Evolutionary conservation across 495 filamentous ascomycete genomes (phyloP).

Genomic region (Neurospora terricola): DNA sequence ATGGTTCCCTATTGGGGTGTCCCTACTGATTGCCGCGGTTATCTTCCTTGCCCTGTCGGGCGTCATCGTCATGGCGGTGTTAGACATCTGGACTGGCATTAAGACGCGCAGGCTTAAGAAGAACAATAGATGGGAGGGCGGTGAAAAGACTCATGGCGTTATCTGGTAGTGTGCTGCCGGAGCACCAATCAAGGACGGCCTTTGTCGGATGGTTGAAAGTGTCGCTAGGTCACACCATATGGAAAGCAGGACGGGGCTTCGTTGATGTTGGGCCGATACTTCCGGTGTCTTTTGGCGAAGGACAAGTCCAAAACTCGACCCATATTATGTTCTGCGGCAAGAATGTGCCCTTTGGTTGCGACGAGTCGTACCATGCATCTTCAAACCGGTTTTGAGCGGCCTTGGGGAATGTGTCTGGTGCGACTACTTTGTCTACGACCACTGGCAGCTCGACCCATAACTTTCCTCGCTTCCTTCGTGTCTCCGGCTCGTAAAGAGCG

Average conservation of each 20-base stretch:
- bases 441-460: background rate
- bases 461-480: background rate
- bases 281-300: background rate
- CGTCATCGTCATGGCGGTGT: constrained; percentile 10
- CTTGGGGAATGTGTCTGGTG: too few species aligned
- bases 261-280: background rate
- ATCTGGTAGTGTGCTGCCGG: constrained; percentile 10
- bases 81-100: constrained; percentile 11
- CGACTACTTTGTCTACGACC: background rate
- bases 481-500: background rate
- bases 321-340: too few species aligned
- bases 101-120: constrained; percentile 11
- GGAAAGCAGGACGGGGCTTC: background rate
- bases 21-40: constrained; percentile 12
- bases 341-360: too few species aligned
- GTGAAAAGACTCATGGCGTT: constrained; percentile 19
- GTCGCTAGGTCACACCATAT: background rate
- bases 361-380: too few species aligned
- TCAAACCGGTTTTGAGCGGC: too few species aligned
- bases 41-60: constrained; percentile 3
- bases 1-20: constrained; percentile 20
- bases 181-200: background rate
- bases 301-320: too few species aligned
- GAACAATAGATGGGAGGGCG: constrained; percentile 2
- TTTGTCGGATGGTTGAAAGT: background rate